Conservation (phyloP, 352 stramenopile genomes). For the Globisporangium nunn region DNA sequence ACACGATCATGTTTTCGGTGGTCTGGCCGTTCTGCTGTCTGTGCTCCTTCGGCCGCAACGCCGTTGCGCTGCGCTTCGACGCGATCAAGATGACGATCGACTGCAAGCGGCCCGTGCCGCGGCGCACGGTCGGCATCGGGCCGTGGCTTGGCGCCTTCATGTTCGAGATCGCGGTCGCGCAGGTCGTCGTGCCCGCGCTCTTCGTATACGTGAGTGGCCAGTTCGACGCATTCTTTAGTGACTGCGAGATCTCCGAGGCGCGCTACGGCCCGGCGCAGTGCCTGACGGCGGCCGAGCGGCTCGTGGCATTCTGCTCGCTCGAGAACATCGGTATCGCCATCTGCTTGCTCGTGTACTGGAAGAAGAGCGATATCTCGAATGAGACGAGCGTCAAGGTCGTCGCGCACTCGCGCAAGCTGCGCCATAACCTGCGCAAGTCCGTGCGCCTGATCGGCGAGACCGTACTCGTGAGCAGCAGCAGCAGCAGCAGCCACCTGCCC, state of each 20-base stretch:
- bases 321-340: conserved; percentile 49
- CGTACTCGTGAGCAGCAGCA: conserved; percentile 25
- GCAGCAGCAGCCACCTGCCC: not conserved
- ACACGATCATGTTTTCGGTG: conserved; percentile 65
- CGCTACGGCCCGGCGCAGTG: conserved; percentile 37
- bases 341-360: conserved; percentile 42
- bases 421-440: conserved; percentile 48
- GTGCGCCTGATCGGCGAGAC: conserved; percentile 53
- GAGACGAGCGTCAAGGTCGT: conserved; percentile 49
- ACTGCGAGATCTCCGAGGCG: conserved; percentile 25
- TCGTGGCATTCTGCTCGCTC: conserved; percentile 33
- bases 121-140: conserved; percentile 45
- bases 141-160: conserved; percentile 44
- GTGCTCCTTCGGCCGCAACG: conserved; percentile 44
- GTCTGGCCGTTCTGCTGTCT: conserved; percentile 58
- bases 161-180: conserved; percentile 44
- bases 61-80: conserved; percentile 45
- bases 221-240: conserved; percentile 40
- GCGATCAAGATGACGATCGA: conserved; percentile 62
- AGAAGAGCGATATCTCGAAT: conserved; percentile 44
- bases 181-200: conserved; percentile 39
- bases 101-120: conserved; percentile 46
- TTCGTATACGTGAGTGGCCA: conserved; percentile 66
- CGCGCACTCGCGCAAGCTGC: conserved; percentile 40
- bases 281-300: conserved; percentile 15